Conservation (phyloP, 208 protist genomes). For the Crithidia fasciculata region DNA sequence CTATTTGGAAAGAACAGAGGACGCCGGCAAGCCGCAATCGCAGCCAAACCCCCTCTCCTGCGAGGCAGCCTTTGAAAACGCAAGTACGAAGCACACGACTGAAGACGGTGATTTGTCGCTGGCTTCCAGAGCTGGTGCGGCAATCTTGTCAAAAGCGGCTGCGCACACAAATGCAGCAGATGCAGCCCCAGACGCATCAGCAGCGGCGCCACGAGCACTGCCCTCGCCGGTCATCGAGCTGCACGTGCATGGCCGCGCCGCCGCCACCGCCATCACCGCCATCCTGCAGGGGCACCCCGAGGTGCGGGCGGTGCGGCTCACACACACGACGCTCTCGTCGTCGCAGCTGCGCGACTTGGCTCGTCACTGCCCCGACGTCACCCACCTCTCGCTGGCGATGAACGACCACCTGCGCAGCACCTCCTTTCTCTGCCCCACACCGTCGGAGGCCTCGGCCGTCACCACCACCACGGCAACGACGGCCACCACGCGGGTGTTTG, state of each 20-base stretch:
- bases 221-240: slow-evolving; percentile 3
- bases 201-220: background rate
- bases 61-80: no score
- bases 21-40: background rate
- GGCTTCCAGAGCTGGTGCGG: no score
- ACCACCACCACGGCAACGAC: slow-evolving; percentile 10
- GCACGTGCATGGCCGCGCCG: slow-evolving; percentile 26
- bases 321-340: slow-evolving; percentile 40
- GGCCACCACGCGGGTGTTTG: background rate
- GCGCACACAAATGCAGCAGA: no score
- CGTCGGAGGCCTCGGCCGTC: slow-evolving; percentile 30
- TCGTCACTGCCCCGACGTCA: slow-evolving; percentile 47
- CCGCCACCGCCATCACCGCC: slow-evolving; percentile 15
- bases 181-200: no score
- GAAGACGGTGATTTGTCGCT: no score
- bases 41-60: no score
- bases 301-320: slow-evolving; percentile 44
- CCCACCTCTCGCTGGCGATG: slow-evolving; percentile 61
- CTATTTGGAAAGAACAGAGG: background rate
- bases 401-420: slow-evolving; percentile 44
- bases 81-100: no score
- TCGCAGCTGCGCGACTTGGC: slow-evolving; percentile 44
- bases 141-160: no score
- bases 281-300: slow-evolving; percentile 44
- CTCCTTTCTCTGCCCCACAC: slow-evolving; percentile 45